Conservation (phyloP, 495 filamentous ascomycete genomes). For the Oidiodendron maius region DNA sequence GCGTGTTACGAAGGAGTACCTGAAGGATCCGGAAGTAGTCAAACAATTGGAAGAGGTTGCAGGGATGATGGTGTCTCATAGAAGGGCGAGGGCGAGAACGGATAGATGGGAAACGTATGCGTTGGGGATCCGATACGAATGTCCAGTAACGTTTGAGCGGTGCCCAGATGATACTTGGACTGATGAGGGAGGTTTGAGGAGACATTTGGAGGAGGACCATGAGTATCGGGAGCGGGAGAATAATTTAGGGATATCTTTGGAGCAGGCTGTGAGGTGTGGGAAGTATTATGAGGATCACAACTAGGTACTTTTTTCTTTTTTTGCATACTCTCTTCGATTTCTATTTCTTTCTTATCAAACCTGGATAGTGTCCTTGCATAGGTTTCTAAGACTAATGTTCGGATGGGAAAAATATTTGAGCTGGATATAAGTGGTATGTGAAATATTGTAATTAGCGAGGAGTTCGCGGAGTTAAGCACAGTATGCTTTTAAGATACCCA, state of each 20-base stretch:
- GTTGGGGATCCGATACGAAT: slow-evolving; percentile 2
- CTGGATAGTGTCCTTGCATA: not conserved
- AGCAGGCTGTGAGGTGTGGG: not conserved
- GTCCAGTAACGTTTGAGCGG: not conserved
- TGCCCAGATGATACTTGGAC: slow-evolving; percentile 4
- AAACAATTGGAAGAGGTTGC: slow-evolving; percentile 1
- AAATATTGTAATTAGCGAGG: not conserved
- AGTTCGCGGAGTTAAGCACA: not conserved
- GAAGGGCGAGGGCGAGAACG: slow-evolving; percentile 1
- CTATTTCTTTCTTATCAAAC: not conserved
- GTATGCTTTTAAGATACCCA: not conserved
- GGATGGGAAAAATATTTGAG: not conserved
- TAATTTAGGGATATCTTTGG: not conserved
- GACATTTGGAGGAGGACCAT: slow-evolving; percentile 4
- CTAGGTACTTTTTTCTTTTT: not conserved
- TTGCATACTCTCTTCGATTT: not conserved
- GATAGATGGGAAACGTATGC: slow-evolving; percentile 1
- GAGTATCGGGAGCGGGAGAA: not conserved
- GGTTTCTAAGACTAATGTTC: not conserved
- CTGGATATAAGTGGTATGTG: not conserved
- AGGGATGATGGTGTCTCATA: not conserved
- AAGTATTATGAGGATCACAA: slow-evolving; percentile 2
- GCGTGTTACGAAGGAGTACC: slow-evolving; percentile 2
- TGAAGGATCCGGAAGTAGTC: not conserved
- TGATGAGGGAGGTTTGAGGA: not conserved